Evolutionary conservation across 108 stramenopile species (phyloP).

Genomic region (Craspedostauros australis): DNA sequence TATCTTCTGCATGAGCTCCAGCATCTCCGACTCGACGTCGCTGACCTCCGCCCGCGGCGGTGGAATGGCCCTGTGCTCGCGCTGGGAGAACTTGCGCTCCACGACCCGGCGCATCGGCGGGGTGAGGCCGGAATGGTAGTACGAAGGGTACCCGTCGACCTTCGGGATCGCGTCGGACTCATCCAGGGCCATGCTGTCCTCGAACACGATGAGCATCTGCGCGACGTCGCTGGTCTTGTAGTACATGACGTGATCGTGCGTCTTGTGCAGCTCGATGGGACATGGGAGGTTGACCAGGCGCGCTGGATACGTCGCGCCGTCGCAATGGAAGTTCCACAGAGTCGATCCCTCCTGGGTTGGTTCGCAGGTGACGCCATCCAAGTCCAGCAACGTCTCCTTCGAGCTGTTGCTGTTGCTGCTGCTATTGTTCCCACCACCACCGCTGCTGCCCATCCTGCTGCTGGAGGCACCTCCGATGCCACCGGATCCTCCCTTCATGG

Average conservation of each 20-base stretch:
- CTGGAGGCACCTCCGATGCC: neutral
- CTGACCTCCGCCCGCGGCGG: conserved; percentile 55
- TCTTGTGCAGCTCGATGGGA: conserved; percentile 89
- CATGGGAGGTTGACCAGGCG: conserved; percentile 90
- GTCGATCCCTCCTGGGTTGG: conserved; percentile 55
- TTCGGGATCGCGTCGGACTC: conserved; percentile 71
- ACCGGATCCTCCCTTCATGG: conserved; percentile 2
- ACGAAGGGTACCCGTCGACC: conserved; percentile 51
- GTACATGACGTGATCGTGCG: conserved; percentile 84
- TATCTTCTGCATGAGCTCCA: conserved; percentile 55
- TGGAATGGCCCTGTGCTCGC: conserved; percentile 56
- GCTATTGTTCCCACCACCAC: neutral
- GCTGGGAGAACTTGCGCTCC: conserved; percentile 64
- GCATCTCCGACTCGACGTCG: conserved; percentile 62
- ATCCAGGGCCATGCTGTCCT: conserved; percentile 78
- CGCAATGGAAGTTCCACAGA: conserved; percentile 79
- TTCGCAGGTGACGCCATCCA: conserved; percentile 76
- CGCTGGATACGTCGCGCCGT: conserved; percentile 87
- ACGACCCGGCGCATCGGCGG: conserved; percentile 84
- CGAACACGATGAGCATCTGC: conserved; percentile 90
- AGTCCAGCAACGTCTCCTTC: conserved; percentile 48
- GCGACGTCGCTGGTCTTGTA: conserved; percentile 88
- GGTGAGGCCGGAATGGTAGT: conserved; percentile 83
- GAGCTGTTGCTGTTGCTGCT: conserved; percentile 1
- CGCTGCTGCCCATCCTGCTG: neutral